These are phyloP conservation scores for Alternaria sp. DNA, from an alignment of 2,329 filamentous ascomycete genomes.

Conservation along the genomic window DNA sequence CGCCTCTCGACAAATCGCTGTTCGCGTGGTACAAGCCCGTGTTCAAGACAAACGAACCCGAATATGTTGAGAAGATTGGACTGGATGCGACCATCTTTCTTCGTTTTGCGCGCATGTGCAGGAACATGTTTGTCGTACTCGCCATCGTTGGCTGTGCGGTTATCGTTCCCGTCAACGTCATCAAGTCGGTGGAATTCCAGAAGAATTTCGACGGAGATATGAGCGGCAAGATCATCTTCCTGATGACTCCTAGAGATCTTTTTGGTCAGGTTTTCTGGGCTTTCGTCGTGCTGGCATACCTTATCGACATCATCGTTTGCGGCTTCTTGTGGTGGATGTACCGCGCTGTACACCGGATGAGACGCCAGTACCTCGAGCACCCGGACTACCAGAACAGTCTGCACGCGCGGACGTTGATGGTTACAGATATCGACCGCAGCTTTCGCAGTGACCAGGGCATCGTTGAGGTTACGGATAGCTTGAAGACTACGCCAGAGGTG, in stretches of 20 bases:
- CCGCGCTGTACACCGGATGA: slow-evolving; percentile 70
- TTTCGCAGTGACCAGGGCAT: slow-evolving; percentile 85
- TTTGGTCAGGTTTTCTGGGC: slow-evolving; percentile 62
- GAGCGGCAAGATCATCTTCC: slow-evolving; percentile 20
- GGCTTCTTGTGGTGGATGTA: slow-evolving; percentile 94
- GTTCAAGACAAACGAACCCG: slow-evolving; percentile 75
- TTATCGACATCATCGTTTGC: slow-evolving; percentile 76
- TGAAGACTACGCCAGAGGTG: slow-evolving; percentile 78
- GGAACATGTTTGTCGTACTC: slow-evolving; percentile 82
- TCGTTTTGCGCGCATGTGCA: slow-evolving; percentile 86
- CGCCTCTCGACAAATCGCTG: slow-evolving; percentile 82
- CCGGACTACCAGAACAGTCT: slow-evolving; percentile 87
- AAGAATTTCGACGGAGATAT: slow-evolving; percentile 14
- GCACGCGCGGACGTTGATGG: slow-evolving; percentile 71
- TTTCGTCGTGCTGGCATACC: slow-evolving; percentile 64
- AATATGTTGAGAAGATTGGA: slow-evolving; percentile 81
- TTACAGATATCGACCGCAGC: slow-evolving; percentile 84
- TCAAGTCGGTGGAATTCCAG: slow-evolving; percentile 16
- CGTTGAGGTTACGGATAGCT: slow-evolving; percentile 77
- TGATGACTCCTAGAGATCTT: slow-evolving; percentile 55
- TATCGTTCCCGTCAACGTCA: slow-evolving; percentile 81
- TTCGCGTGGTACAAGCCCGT: slow-evolving; percentile 87
- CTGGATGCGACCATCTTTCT: slow-evolving; percentile 92
- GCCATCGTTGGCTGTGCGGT: slow-evolving; percentile 76
- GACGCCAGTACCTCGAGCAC: slow-evolving; percentile 81